Evolutionary conservation across 805 yeast genomes (phyloP).

Genomic region (Kurtzmaniella cleridarum): DNA sequence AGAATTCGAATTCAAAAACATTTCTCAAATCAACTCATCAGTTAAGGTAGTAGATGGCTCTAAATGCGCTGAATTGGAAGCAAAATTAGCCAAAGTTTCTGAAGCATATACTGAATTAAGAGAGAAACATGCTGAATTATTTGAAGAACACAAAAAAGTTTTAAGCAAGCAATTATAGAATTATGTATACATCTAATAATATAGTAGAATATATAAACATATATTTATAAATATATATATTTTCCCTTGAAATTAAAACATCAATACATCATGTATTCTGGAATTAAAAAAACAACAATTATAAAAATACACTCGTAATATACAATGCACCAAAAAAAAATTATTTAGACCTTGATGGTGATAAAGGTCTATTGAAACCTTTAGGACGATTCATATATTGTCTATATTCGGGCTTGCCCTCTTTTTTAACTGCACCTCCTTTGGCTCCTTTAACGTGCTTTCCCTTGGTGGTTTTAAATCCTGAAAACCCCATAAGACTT

Average conservation of each 20-base stretch:
- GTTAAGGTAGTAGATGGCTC: conserved; percentile 18
- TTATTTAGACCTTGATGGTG: conserved; percentile 34
- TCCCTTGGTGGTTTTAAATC: conserved; percentile 52
- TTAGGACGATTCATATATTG: conserved; percentile 56
- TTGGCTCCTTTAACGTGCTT: conserved; percentile 48
- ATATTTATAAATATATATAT: too few species aligned
- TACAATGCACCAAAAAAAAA: background rate
- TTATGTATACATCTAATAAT: too few species aligned
- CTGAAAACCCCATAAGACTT: conserved; percentile 53
- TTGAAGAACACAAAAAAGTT: conserved; percentile 43
- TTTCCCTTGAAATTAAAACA: too few species aligned
- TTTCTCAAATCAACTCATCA: conserved; percentile 34
- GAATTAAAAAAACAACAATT: background rate
- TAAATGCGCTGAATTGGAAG: conserved; percentile 28
- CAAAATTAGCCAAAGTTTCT: conserved; percentile 45
- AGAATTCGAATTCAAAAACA: conserved; percentile 46
- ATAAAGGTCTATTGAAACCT: conserved; percentile 52
- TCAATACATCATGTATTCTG: too few species aligned
- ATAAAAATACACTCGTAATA: background rate
- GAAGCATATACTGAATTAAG: conserved; percentile 56
- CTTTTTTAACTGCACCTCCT: conserved; percentile 37
- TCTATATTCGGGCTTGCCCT: conserved; percentile 43
- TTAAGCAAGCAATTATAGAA: conserved; percentile 4
- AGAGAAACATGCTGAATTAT: conserved; percentile 54
- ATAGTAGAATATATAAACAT: too few species aligned